phyloP scores from a whole-genome alignment of 2,329 filamentous ascomycete species.

The Nothophoma quercina region DNA sequence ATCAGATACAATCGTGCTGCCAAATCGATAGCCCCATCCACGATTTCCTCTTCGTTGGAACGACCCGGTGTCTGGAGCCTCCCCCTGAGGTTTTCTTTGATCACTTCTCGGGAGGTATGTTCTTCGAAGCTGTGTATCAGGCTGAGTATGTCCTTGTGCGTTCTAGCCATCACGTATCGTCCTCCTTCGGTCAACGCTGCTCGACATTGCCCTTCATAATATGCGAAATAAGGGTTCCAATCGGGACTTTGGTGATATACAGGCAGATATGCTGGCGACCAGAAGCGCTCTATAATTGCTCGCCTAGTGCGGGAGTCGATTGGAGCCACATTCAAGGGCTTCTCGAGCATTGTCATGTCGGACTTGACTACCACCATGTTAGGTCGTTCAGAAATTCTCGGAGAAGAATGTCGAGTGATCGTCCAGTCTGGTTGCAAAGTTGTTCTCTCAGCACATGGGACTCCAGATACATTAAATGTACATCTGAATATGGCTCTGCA shows the following conservation, averaged over 20 bases:
- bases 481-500: too few species aligned
- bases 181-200: background rate
- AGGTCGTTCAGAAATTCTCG: too few species aligned
- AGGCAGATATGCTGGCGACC: background rate
- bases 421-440: too few species aligned
- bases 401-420: too few species aligned
- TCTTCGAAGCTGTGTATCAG: background rate
- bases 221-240: background rate
- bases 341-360: background rate
- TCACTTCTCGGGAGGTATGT: background rate
- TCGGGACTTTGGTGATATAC: background rate
- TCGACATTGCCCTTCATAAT: background rate
- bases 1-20: background rate
- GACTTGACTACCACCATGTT: too few species aligned
- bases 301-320: background rate
- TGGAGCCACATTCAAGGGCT: background rate
- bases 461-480: too few species aligned
- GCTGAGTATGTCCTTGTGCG: background rate
- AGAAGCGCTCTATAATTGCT: background rate
- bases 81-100: background rate
- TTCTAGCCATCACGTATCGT: background rate
- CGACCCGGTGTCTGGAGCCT: background rate
- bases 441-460: too few species aligned
- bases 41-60: background rate
- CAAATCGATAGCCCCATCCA: background rate